These are phyloP conservation scores for Penicillium sp. DNA, from an alignment of 2,329 filamentous ascomycete species.

Conservation along the genomic window DNA sequence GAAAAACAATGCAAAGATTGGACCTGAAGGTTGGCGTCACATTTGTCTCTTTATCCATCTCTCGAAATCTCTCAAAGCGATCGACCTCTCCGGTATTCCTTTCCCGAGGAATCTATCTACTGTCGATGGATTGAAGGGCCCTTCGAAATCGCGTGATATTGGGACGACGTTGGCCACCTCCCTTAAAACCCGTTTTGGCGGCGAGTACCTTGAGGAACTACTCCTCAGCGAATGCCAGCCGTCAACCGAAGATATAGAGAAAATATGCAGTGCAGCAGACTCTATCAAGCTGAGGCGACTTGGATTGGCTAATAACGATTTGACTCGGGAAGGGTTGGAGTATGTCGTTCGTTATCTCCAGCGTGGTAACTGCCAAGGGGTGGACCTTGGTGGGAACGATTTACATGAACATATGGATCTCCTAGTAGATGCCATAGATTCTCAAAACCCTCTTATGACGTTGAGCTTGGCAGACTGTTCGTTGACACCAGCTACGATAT, in stretches of 20 bases:
- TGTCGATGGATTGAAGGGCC: conserved; percentile 19
- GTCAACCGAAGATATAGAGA: conserved; percentile 65
- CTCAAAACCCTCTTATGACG: conserved; percentile 64
- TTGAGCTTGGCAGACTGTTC: conserved; percentile 84
- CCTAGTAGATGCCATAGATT: conserved; percentile 33
- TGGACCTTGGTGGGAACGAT: conserved; percentile 87
- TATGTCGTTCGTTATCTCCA: conserved; percentile 74
- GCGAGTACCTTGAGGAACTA: conserved; percentile 73
- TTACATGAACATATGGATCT: conserved; percentile 52
- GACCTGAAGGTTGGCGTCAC: conserved; percentile 84
- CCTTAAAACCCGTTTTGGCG: conserved; percentile 71
- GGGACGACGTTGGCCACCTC: conserved; percentile 68
- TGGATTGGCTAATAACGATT: conserved; percentile 75
- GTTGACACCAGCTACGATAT: conserved; percentile 67
- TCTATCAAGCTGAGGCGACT: conserved; percentile 73
- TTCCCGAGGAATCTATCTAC: conserved; percentile 56
- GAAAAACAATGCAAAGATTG: conserved; percentile 84
- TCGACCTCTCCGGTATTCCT: conserved; percentile 80
- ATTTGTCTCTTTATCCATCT: conserved; percentile 86
- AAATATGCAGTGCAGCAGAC: conserved; percentile 76
- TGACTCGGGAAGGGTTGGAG: conserved; percentile 68
- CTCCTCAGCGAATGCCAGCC: conserved; percentile 77
- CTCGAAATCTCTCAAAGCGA: conserved; percentile 76
- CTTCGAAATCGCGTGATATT: conserved; percentile 45
- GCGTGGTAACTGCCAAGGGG: conserved; percentile 73